Conservation (phyloP, 2,329 filamentous ascomycete species). For the Aureobasidium sp. region DNA sequence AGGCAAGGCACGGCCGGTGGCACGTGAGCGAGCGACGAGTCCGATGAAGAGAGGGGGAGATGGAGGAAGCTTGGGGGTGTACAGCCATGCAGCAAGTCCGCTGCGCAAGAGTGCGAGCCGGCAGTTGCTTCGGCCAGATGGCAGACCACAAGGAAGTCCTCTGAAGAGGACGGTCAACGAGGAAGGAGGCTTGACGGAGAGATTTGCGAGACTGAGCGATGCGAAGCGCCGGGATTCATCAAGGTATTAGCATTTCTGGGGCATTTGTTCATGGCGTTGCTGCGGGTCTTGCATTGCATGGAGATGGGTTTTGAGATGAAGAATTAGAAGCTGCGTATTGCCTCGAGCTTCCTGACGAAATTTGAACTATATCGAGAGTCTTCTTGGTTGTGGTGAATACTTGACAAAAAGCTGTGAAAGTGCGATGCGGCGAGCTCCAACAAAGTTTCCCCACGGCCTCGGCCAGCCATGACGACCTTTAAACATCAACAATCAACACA, state of each 20-base stretch:
- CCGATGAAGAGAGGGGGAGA: conserved; percentile 31
- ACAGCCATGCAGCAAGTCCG: conserved; percentile 72
- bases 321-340: neutral
- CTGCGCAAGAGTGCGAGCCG: conserved; percentile 67
- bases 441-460: neutral
- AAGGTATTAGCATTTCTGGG: neutral
- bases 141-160: conserved; percentile 33
- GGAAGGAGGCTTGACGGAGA: conserved; percentile 19
- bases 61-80: conserved; percentile 75
- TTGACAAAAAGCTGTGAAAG: neutral
- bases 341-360: neutral
- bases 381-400: neutral
- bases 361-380: neutral
- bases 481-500: neutral
- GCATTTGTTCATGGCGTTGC: neutral
- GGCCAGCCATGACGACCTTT: neutral
- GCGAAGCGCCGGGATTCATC: conserved; percentile 7
- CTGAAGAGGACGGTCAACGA: conserved; percentile 39
- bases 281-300: neutral
- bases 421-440: neutral
- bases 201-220: conserved; percentile 23
- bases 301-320: neutral
- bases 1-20: conserved; percentile 32
- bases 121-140: conserved; percentile 23
- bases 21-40: conserved; percentile 24